A percentile compares a stretch with the other conserved stretches of the same genome.
These are phyloP conservation scores for Calocera viscosa DNA, from an alignment of 768 basidiomycete genomes.

Conservation along the genomic window DNA sequence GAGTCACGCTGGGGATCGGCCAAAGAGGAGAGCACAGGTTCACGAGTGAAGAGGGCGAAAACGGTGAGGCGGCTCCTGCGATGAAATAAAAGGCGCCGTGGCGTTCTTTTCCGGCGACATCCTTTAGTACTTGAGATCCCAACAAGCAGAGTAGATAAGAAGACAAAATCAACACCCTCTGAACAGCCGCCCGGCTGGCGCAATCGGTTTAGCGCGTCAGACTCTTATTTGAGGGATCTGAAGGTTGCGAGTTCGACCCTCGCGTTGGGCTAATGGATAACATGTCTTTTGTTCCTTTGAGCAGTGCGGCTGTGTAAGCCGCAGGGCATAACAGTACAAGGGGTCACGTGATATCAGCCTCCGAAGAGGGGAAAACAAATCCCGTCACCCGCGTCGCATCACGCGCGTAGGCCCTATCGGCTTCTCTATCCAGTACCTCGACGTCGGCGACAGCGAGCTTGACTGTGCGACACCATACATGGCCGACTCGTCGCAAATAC, in stretches of 20 bases:
- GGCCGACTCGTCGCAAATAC: slow-evolving; percentile 5
- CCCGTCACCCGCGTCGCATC: slow-evolving; percentile 8
- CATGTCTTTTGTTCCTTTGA: background rate
- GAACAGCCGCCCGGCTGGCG: slow-evolving; percentile 3
- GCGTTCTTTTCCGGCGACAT: too few relatives aligned
- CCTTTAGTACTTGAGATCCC: too few relatives aligned
- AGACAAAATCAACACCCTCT: background rate
- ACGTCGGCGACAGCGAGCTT: background rate
- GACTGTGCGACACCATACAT: background rate
- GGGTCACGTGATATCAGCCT: background rate
- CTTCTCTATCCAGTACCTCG: background rate
- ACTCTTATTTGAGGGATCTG: slow-evolving; percentile 34
- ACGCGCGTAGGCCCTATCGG: slow-evolving; percentile 8
- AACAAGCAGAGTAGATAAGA: too few relatives aligned
- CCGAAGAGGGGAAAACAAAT: background rate
- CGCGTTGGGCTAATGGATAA: slow-evolving; percentile 52
- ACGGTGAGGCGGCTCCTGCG: too few relatives aligned
- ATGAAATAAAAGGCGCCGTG: too few relatives aligned
- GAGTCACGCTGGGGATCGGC: too few relatives aligned
- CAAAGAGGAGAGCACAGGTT: too few relatives aligned
- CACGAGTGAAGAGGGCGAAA: too few relatives aligned
- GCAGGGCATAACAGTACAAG: too few relatives aligned
- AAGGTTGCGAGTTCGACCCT: slow-evolving; percentile 80
- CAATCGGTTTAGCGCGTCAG: slow-evolving; percentile 7
- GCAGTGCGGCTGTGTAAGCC: too few relatives aligned